Percentiles rank a stretch among this genome's conserved stretches.
phyloP scores from a whole-genome alignment of 2,329 filamentous ascomycete genomes.

The Pseudogymnoascus sp. region DNA sequence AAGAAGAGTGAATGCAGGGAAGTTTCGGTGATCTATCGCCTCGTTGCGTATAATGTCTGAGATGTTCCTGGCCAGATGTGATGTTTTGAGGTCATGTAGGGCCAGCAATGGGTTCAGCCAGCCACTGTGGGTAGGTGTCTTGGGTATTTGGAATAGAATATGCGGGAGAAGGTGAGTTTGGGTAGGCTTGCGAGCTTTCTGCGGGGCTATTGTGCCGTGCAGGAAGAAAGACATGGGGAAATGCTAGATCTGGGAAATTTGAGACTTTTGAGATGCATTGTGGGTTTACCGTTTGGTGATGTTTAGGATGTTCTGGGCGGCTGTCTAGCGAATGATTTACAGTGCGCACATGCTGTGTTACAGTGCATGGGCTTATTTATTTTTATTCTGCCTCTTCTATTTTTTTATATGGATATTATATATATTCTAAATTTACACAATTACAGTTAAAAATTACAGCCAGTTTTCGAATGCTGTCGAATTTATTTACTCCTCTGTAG shows the following conservation, averaged over 20 bases:
- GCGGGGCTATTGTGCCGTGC: not conserved
- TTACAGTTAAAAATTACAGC: not conserved
- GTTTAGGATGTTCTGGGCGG: not conserved
- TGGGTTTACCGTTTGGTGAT: not conserved
- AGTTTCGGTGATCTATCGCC: not conserved
- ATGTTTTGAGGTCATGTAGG: not conserved
- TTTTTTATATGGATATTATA: not conserved
- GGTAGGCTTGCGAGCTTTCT: not conserved
- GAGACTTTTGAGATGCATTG: not conserved
- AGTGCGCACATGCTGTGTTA: not conserved
- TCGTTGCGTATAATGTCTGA: not conserved
- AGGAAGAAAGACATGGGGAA: not conserved
- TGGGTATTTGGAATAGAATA: not conserved
- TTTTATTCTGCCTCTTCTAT: not conserved
- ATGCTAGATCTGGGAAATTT: not conserved
- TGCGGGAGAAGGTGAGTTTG: conserved; percentile 2
- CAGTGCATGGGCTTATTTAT: not conserved
- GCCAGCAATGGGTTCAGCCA: not conserved
- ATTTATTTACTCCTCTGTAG: not conserved
- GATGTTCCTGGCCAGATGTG: not conserved
- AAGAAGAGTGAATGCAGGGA: not conserved
- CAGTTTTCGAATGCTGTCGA: not conserved
- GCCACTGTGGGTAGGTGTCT: not conserved
- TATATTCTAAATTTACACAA: not conserved
- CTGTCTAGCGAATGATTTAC: not conserved